A percentile compares a stretch with the other conserved stretches of the same genome.
These are phyloP conservation scores for Vanilla planifolia DNA, from an alignment of 106 monocot genomes.

Conservation along the genomic window DNA sequence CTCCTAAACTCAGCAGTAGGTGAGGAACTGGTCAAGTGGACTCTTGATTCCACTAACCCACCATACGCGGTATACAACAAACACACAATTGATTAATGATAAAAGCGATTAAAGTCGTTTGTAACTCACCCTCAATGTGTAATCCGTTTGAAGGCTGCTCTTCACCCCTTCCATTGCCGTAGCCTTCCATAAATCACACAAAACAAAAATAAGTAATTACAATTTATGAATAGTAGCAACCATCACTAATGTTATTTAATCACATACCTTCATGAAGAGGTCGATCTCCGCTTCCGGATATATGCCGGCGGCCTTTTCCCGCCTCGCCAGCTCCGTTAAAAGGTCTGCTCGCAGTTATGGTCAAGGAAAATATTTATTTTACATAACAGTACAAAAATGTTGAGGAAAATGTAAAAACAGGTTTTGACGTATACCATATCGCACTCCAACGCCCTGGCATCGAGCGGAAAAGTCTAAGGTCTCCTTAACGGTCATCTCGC, in stretches of 20 bases:
- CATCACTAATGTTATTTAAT: background rate
- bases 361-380: too few species aligned
- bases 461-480: conserved; percentile 70
- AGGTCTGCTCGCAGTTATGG: conserved; percentile 33
- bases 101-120: too few species aligned
- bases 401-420: too few species aligned
- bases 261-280: conserved; percentile 76
- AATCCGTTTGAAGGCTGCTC: conserved; percentile 58
- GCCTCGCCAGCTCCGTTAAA: conserved; percentile 51
- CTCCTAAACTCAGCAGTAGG: too few species aligned
- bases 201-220: background rate
- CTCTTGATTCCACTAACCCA: too few species aligned
- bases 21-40: too few species aligned
- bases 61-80: too few species aligned
- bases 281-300: conserved; percentile 72
- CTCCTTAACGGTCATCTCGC: conserved; percentile 82
- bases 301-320: conserved; percentile 67
- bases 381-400: too few species aligned
- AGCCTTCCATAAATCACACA: conserved; percentile 14
- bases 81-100: too few species aligned
- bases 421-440: too few species aligned
- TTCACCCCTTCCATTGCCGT: conserved; percentile 49
- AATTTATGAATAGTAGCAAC: background rate
- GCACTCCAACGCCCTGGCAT: conserved; percentile 64
- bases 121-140: conserved; percentile 43